Conservation (phyloP, 1,139 yeast species). For the Geotrichum europaeum region DNA sequence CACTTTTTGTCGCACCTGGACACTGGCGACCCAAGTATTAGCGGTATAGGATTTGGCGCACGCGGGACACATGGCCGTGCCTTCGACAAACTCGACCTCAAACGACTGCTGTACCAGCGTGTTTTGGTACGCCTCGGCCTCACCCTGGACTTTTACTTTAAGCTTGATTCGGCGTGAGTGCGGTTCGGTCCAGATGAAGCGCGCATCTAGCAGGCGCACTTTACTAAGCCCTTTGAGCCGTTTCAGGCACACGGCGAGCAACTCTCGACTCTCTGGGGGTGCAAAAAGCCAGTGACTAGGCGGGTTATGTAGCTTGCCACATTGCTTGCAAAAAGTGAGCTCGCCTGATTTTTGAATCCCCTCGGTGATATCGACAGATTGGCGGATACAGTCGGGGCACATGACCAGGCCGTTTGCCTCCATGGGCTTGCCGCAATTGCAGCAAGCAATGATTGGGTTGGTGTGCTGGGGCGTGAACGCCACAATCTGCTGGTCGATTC, state of each 20-base stretch:
- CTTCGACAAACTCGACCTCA: slow-evolving; percentile 90
- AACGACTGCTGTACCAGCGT: slow-evolving; percentile 91
- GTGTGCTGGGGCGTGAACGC: slow-evolving; percentile 36
- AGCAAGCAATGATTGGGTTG: slow-evolving; percentile 87
- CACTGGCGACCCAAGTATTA: slow-evolving; percentile 98
- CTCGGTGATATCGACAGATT: slow-evolving; percentile 89
- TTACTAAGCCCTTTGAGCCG: slow-evolving; percentile 82
- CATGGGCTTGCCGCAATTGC: slow-evolving; percentile 97
- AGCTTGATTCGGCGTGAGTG: slow-evolving; percentile 92
- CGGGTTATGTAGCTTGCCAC: slow-evolving; percentile 89
- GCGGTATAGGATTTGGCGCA: slow-evolving; percentile 96
- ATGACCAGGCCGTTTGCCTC: slow-evolving; percentile 84
- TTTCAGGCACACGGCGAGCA: slow-evolving; percentile 83
- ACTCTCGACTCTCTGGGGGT: slow-evolving; percentile 84
- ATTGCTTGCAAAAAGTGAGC: slow-evolving; percentile 88
- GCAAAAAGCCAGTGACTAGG: slow-evolving; percentile 93
- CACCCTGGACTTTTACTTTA: slow-evolving; percentile 92
- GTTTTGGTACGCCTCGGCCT: slow-evolving; percentile 66
- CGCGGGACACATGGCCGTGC: slow-evolving; percentile 96
- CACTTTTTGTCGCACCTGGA: slow-evolving; percentile 95
- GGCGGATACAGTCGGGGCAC: slow-evolving; percentile 95
- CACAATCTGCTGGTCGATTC: slow-evolving; percentile 12
- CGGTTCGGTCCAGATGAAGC: slow-evolving; percentile 98
- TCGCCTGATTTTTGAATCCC: slow-evolving; percentile 93
- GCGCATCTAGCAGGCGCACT: slow-evolving; percentile 84